Base-by-base conservation (phyloP, 495 filamentous ascomycete genomes). In the Aspergillus ostianus region DNA sequence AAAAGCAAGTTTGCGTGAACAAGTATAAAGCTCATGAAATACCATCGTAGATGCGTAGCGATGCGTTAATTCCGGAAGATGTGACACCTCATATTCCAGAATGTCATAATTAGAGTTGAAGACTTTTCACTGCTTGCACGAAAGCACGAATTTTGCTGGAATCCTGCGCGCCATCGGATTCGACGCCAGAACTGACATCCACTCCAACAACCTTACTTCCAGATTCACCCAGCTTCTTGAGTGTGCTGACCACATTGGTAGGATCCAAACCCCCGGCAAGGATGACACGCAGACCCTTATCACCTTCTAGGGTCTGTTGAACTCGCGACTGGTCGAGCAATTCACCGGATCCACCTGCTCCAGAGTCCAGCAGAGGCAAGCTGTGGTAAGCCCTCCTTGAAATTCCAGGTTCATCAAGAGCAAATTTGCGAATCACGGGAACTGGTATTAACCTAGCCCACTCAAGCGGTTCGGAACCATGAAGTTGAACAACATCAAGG, bases 101-200 rank as follows among this genome's bases (percentile, higher is more conserved):
- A 15, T 13, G 17, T 26, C 19, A 45, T 18, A 51, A 60, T 72
- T 63, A 75, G 49, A 60, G 60, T 27, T 62, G 64, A 62, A 68
- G 57, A 47, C 72, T 70, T 75, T 92, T 96, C 1, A 85, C 90
- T 47, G 84, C 85, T 65, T 79, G 77, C 8, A 98, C 82, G 73
- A 99, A 99, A 12, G 77, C 84, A 61, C 79, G 76, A 57, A 99
- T 97, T 77, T 90, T 95, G 56, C 87, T 84, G 53, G 92, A 50
- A 72, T 88, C 89, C 68, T 99, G 95, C 66, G 78, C 72, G 9
- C 93, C 94, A 63, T 89, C 82, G 23, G 83, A 84, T 77, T 98
- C 94, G 13, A 99, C 91, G 0, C 94, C 94, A 66, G 90, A 95
- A 68, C 92, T 96, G 5, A 96, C 90, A 78, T 99, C 94, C 44